These are phyloP conservation scores for Chlorella sp. DNA, from an alignment of 139 green algal species.

Conservation along the genomic window DNA sequence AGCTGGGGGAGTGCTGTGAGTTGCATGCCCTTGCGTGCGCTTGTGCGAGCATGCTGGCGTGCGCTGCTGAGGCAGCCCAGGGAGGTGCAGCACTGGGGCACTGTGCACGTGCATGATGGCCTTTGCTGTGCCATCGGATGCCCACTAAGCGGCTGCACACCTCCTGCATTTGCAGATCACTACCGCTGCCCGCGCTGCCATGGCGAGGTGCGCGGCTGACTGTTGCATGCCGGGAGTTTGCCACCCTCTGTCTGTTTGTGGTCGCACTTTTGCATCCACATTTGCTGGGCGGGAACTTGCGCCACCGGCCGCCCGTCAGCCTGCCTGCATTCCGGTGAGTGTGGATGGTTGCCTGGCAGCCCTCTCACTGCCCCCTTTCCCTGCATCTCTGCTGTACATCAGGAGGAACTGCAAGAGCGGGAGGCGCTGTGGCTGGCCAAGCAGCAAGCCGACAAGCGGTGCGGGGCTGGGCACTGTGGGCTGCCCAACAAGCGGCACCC, in stretches of 20 bases:
- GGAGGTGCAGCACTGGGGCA: too few relatives aligned
- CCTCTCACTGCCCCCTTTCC: neutral
- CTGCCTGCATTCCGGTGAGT: neutral
- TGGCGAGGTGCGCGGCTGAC: conserved; percentile 1
- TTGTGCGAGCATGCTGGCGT: too few relatives aligned
- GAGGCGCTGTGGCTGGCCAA: neutral
- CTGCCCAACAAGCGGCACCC: too few relatives aligned
- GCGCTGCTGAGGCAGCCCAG: too few relatives aligned
- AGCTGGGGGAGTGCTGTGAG: neutral
- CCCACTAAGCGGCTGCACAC: too few relatives aligned
- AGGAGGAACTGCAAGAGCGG: conserved; percentile 11
- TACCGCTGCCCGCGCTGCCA: conserved; percentile 17
- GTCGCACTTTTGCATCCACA: neutral
- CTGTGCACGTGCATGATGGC: too few relatives aligned
- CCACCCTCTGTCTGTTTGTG: neutral
- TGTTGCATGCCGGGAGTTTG: too few relatives aligned
- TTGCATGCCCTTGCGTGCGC: too few relatives aligned
- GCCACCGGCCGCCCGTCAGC: neutral
- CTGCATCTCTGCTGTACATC: neutral
- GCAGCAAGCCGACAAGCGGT: conserved; percentile 11
- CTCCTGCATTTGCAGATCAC: too few relatives aligned
- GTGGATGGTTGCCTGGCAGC: neutral
- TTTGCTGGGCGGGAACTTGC: too few relatives aligned
- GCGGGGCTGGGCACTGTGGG: too few relatives aligned
- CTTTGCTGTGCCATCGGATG: too few relatives aligned